These are phyloP conservation scores for Anisogramma anomala DNA, from an alignment of 2,329 filamentous ascomycete species.

Conservation along the genomic window DNA sequence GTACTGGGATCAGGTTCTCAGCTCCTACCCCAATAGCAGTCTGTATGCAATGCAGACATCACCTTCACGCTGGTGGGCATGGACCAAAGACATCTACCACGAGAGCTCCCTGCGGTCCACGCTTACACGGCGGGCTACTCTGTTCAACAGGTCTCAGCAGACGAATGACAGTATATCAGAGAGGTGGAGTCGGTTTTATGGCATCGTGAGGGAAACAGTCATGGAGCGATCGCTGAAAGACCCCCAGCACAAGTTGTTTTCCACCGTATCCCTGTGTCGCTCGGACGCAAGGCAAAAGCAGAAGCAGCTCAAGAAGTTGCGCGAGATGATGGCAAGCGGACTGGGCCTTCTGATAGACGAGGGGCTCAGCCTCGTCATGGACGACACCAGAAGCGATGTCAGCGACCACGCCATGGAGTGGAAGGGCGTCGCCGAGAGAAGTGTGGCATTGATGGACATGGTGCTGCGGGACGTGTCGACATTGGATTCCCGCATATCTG, in stretches of 20 bases:
- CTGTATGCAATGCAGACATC: constrained; percentile 81
- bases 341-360: constrained; percentile 82
- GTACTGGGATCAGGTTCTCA: constrained; percentile 89
- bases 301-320: constrained; percentile 56
- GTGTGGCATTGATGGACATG: constrained; percentile 75
- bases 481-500: constrained; percentile 48
- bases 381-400: constrained; percentile 40
- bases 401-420: constrained; percentile 35
- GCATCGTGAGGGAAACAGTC: constrained; percentile 65
- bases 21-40: constrained; percentile 65
- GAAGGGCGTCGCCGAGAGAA: constrained; percentile 67
- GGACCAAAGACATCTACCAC: constrained; percentile 57
- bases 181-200: constrained; percentile 63
- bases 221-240: constrained; percentile 59
- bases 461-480: constrained; percentile 62
- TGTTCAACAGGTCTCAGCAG: constrained; percentile 9
- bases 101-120: constrained; percentile 40
- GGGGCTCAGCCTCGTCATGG: constrained; percentile 57
- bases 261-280: constrained; percentile 64
- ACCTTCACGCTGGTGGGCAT: constrained; percentile 62
- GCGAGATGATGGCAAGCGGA: constrained; percentile 73
- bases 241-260: constrained; percentile 60
- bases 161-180: constrained; percentile 28
- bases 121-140: constrained; percentile 19
- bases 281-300: constrained; percentile 67